Evolutionary conservation across 257 asterid species (phyloP).

Genomic region (Solanum dulcamara): DNA sequence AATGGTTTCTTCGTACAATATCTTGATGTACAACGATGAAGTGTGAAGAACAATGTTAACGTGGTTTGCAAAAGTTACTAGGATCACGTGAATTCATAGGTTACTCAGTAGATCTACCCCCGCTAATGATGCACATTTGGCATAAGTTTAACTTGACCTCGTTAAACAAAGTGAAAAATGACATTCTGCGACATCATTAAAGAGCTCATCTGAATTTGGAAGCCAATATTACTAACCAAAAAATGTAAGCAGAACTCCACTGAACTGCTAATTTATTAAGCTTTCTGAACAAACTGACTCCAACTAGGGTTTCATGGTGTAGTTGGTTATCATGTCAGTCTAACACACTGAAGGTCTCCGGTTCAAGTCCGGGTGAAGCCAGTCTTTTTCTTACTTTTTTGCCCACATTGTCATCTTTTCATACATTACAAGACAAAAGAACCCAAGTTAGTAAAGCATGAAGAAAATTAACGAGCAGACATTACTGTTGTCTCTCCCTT

Average conservation of each 20-base stretch:
- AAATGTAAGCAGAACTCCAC: not conserved
- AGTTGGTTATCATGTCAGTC: slow-evolving; percentile 10
- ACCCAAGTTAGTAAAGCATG: not conserved
- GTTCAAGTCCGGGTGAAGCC: slow-evolving; percentile 78
- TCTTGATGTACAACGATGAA: not conserved
- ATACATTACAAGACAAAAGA: not conserved
- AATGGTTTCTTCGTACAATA: not conserved
- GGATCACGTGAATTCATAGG: not conserved
- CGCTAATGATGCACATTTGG: not conserved
- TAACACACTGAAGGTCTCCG: no score
- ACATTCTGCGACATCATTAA: not conserved
- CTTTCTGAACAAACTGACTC: rapidly evolving
- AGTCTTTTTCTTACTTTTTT: not conserved
- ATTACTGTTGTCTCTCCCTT: not conserved
- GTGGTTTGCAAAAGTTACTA: no score
- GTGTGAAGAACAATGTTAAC: not conserved
- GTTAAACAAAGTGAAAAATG: not conserved
- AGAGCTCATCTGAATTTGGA: not conserved
- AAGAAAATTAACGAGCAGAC: not conserved
- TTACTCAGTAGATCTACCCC: not conserved
- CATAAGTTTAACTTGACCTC: not conserved
- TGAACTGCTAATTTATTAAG: no score
- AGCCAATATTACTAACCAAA: not conserved
- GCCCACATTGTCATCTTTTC: not conserved
- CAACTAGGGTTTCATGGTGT: not conserved